Base-by-base conservation (phyloP, 495 filamentous ascomycete genomes). In the Cudoniella acicularis region DNA sequence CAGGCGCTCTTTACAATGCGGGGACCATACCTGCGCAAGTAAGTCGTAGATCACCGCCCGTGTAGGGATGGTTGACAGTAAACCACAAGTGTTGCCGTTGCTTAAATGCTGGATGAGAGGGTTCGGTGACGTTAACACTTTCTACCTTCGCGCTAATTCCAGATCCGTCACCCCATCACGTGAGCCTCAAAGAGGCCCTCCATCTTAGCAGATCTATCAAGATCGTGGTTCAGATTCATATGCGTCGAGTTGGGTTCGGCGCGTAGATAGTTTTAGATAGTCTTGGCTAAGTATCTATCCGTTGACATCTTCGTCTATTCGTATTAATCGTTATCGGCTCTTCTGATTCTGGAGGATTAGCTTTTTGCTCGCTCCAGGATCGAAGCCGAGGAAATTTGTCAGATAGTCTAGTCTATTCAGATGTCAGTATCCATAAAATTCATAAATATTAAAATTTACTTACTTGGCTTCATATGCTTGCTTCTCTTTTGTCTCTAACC, bases 401-500 rank as follows among this genome's bases (percentile, higher is more conserved):
- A 67, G 61, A 55, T 67, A 67, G n/a, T 56, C 52, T 20, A 57
- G 42, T 25, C 64, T 67, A 43, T 3, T 18, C 23, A 13, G 9
- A 22, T 25, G 18, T 66, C n/a, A 63, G 50, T 36, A 60, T 47
- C 16, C 13, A 41, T 20, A 26, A 24, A 16, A 18, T 17, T 3
- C 10, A 30, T 22, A 18, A 16, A 55, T 13, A 42, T 17, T 45
- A n/a, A 24, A 17, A n/a, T 41, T 3, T 13, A 56, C 62, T 59
- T 57, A 69, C 66, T 50, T 64, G 17, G 63, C 54, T 57, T 66
- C 63, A 40, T 56, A 3, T 23, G 17, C 52, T 30, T 57, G 52
- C 62, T 79, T 74, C 51, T 78, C 71, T 77, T 85, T 86, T 59
- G 89, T 79, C 60, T 81, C 78, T 64, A 89, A 82, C 72, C 93